Base-by-base conservation (phyloP, 2,329 filamentous ascomycete species). In the Coniochaeta sp. region DNA sequence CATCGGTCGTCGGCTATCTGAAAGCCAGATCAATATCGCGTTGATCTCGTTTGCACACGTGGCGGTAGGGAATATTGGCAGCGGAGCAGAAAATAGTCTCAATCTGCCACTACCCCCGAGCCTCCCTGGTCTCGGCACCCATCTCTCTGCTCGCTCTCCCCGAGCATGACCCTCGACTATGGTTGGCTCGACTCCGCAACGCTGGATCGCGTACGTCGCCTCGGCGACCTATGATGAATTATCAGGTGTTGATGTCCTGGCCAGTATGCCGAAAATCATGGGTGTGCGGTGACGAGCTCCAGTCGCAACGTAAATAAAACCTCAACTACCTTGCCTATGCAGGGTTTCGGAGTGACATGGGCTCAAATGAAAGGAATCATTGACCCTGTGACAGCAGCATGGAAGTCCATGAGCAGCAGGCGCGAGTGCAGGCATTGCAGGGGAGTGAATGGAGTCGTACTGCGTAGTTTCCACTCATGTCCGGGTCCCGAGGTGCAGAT, bases 31-130 rank as follows among this genome's bases (percentile, higher is more conserved):
- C 30, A 38, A 38, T 34, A 17, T 28, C 14, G n/a, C n/a, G 26
- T 16, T 36, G 54, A 56, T 56, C 54, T 56, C 28, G 34, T 56
- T 56, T 56, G 6, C 28, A n/a, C 54, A 56, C 54, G 54, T 56
- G 54, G 54, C 54, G 28, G 28, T 56, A 56, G 34, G 54, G 54
- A 56, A 56, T 34, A 38, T 34, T 34, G 54, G 54, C 30, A 28
- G 34, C 28, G 54, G 54, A 56, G 54, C 30, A 34, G 50, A 56
- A 8, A 56, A 22, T 36, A 38, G 42, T 47, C 42, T 47, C 28
- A 56, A 38, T 32, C 26, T 22, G 19, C 24, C 47, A 24, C 47
- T 52, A 24, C 54, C 30, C 26, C 54, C 34, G 54, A 50, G 47
- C 14, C 26, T 14, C 22, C 47, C 24, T 52, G 47, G 22, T 17